Evolutionary conservation across 805 yeast genomes (phyloP), one percentile per base, ranked within the genome.

Genomic region (Ogataea thermomethanolica): DNA sequence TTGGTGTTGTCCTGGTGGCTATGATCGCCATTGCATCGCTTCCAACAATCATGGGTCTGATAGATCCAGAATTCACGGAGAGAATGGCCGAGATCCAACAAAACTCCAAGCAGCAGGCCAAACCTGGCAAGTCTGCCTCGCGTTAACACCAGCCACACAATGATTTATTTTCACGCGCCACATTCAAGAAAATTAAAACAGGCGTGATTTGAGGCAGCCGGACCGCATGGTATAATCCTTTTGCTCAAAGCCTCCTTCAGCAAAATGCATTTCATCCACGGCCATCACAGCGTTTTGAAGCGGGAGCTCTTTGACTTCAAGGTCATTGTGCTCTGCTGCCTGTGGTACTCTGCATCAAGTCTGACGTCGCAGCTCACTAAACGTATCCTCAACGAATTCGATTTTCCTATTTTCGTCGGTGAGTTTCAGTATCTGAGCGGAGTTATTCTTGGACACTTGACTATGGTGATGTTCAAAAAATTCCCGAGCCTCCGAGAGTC

Each of bases 331-430:
- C 51, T 72, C 14, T 80, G 86, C 54, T 49, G 76, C 12, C 46
- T 69, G 27, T 82, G 88, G 88, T 82, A 81, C 51, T 51, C 67
- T 13, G 69, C 78, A 8, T 79, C 85, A 9, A 74, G 86, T 3
- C 52, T 77, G 3, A 82, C 85, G 1, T 76, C 87, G 0, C 87
- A 81, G 50, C 64, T 78, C 24, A 80, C 85, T 2, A 81, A 79
- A 46, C 28, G 62, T 11, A 78, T 81, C 3, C 61, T 82, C 29
- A 67, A 68, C 10, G 66, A 70, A 42, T 77, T 80, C 53, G 75
- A 78, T 1, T 74, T 71, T 54, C 87, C 89, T 2, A 59, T 81
- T 11, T 78, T 81, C 37, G 62, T 82, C 27, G 81, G 85, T 7
- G 85, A 78, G 53, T 73, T 72, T 45, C 88, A 82, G 51, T 82